Percentiles rank a stretch among this genome's conserved stretches.
These are phyloP conservation scores for Colletotrichum costaricense DNA, from an alignment of 2,329 filamentous ascomycete species.

Conservation along the genomic window DNA sequence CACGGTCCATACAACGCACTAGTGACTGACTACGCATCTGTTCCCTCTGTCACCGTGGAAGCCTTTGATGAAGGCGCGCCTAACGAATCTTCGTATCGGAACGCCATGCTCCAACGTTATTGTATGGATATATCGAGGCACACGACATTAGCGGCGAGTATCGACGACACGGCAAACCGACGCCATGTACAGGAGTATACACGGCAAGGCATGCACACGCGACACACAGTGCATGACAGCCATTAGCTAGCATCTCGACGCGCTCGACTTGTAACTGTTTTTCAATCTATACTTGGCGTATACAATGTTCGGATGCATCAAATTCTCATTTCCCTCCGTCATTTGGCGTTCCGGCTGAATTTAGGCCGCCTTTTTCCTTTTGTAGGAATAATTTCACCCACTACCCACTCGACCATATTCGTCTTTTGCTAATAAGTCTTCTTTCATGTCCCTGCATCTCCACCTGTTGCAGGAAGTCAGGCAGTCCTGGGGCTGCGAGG, in stretches of 20 bases:
- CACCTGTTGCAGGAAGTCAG: constrained; percentile 20
- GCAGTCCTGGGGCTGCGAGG: constrained; percentile 5
- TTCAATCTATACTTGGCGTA: not conserved
- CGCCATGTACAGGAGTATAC: constrained; percentile 3
- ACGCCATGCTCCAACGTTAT: not conserved
- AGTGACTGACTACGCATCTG: not conserved
- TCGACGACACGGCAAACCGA: constrained; percentile 12
- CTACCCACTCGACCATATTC: not conserved
- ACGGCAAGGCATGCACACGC: not conserved
- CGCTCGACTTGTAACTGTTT: constrained; percentile 13
- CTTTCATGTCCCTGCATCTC: constrained; percentile 19
- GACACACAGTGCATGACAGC: constrained; percentile 17
- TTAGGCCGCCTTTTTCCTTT: constrained; percentile 1
- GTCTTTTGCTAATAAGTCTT: constrained; percentile 4
- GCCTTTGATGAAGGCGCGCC: not conserved
- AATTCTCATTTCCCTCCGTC: constrained; percentile 23
- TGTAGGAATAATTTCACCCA: not conserved
- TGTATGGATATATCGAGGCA: not conserved
- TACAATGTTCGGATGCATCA: constrained; percentile 8
- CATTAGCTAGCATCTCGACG: not conserved
- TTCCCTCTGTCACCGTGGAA: constrained; percentile 8
- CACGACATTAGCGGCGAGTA: constrained; percentile 3
- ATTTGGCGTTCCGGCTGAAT: constrained; percentile 12
- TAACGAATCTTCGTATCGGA: not conserved
- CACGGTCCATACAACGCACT: not conserved